These are phyloP conservation scores for Verbena officinalis DNA, from an alignment of 257 asterid genomes.

Conservation along the genomic window DNA sequence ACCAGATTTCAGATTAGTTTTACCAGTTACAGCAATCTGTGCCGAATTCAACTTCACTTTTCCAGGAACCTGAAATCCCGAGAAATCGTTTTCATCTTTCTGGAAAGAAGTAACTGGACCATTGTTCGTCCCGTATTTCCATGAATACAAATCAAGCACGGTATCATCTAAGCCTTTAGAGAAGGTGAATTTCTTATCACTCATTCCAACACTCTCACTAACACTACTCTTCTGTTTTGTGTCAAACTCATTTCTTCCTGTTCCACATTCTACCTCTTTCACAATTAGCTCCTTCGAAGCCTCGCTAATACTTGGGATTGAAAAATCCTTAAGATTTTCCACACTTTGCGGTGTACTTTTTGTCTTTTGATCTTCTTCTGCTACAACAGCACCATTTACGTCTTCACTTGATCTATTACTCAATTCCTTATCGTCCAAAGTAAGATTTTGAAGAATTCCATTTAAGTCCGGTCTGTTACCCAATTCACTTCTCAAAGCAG, in stretches of 20 bases:
- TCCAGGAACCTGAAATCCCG: constrained; percentile 61
- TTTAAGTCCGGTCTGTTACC: constrained; percentile 65
- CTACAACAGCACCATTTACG: constrained; percentile 45
- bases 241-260: constrained; percentile 59
- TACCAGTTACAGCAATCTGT: constrained; percentile 49
- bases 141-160: constrained; percentile 63
- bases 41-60: constrained; percentile 43
- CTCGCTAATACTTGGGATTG: constrained; percentile 43
- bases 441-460: constrained; percentile 64
- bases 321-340: constrained; percentile 41
- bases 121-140: constrained; percentile 54
- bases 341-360: constrained; percentile 37
- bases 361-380: constrained; percentile 40
- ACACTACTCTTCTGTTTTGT: constrained; percentile 53
- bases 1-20: constrained; percentile 43
- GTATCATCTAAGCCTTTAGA: constrained; percentile 63
- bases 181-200: constrained; percentile 61
- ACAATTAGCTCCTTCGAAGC: constrained; percentile 78
- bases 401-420: constrained; percentile 49
- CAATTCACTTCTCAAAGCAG: constrained; percentile 86
- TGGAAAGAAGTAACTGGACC: constrained; percentile 49
- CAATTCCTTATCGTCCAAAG: constrained; percentile 57
- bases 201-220: constrained; percentile 49
- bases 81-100: constrained; percentile 53
- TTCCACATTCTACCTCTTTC: constrained; percentile 85